Evolutionary conservation across 2,329 filamentous ascomycete species (phyloP), one percentile per base, ranked within the genome.

Genomic region (Penicillium italicum): DNA sequence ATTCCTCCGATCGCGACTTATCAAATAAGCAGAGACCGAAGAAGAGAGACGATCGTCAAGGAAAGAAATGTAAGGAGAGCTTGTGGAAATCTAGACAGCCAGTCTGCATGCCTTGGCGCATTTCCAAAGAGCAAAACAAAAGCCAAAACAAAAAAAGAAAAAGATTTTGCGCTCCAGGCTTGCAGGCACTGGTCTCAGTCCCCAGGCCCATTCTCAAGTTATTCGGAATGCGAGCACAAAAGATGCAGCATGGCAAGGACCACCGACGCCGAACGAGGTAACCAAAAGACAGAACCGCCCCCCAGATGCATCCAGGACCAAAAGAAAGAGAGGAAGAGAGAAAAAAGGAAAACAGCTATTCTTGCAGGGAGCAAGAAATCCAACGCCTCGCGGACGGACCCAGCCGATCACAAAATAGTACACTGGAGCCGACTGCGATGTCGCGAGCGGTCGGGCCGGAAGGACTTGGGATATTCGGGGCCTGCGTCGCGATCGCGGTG

Each of bases 351-450:
- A 53, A 49, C 26, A 56, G 57, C 51, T 56, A 57, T 60, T 47
- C 54, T 55, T 44, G 34, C 38, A 33, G 20, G 26, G 20, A 33
- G 47, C 26, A 31, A 50, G 24, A 42, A 14, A 53, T 50, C 24
- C 41, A 41, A 52, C 20, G 45, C 30, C 33, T 57, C 50, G 48
- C 48, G 58, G 56, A 62, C 53, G 58, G 58, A 56, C 40, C 59
- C 56, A 57, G 45, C 58, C 57, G 43, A 57, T 76, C 64, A 76
- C 57, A 76, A 62, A 58, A 76, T 66, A 46, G 61, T 66, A 57
- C 74, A 76, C 55, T 69, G 70, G 38, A 76, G 48, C 3, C 69
- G 63, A 52, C 67, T 65, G 53, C 73, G 71, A 64, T 75, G 72
- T 57, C 71, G 69, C 24, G 68, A 57, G 40, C 72, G 72, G 65